Evolutionary conservation across 148 eudicot species (phyloP).

Genomic region (Diospyros kaki): DNA sequence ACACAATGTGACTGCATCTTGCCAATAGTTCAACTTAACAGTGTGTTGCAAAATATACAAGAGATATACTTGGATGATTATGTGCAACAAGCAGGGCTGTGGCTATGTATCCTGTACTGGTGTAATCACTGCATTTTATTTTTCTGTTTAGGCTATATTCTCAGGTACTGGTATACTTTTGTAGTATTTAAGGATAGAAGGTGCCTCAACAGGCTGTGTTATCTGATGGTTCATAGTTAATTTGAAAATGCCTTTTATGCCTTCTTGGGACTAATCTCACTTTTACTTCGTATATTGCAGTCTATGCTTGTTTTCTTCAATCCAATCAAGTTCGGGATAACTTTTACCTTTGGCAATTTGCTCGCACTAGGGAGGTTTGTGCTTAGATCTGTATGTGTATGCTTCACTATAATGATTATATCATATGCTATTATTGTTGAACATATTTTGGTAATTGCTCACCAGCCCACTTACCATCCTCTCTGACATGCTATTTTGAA

Average conservation of each 20-base stretch:
- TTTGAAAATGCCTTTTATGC: neutral
- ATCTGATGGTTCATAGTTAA: neutral
- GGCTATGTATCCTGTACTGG: too few species aligned
- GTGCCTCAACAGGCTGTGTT: slow-evolving; percentile 2
- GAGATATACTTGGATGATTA: too few species aligned
- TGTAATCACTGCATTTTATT: too few species aligned
- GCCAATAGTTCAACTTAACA: too few species aligned
- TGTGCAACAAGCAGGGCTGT: too few species aligned
- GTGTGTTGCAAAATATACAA: too few species aligned
- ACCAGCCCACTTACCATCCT: too few species aligned
- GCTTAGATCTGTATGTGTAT: slow-evolving; percentile 5
- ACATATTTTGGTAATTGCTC: neutral
- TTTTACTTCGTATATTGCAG: slow-evolving; percentile 36
- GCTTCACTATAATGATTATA: neutral
- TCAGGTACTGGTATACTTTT: neutral
- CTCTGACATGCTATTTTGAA: neutral
- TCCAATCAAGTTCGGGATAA: slow-evolving; percentile 90
- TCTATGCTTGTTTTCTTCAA: slow-evolving; percentile 91
- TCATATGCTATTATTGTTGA: neutral
- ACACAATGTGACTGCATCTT: too few species aligned
- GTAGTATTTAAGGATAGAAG: neutral
- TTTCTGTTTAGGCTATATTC: too few species aligned
- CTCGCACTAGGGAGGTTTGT: slow-evolving; percentile 93
- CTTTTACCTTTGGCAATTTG: slow-evolving; percentile 92
- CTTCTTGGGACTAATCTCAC: slow-evolving; percentile 20